phyloP scores from a whole-genome alignment of 2,329 filamentous ascomycete species.

The Aureobasidium melanogenum region DNA sequence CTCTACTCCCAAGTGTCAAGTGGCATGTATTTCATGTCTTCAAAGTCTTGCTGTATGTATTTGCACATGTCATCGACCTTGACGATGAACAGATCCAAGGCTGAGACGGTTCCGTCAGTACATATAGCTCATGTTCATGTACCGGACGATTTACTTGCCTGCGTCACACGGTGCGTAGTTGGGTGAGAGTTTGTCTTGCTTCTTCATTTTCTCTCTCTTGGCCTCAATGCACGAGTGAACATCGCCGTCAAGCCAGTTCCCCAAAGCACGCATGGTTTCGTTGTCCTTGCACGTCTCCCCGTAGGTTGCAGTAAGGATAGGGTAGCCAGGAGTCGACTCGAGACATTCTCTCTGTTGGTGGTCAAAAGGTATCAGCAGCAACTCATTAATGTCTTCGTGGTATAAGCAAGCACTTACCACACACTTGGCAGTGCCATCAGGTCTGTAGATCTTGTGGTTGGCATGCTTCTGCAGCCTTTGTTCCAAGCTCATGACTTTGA shows the following conservation, averaged over 20 bases:
- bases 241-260: neutral
- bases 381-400: neutral
- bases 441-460: neutral
- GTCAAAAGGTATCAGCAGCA: neutral
- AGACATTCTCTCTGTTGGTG: neutral
- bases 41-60: neutral
- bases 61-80: neutral
- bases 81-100: neutral
- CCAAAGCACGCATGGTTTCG: neutral
- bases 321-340: neutral
- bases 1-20: neutral
- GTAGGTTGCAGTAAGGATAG: neutral
- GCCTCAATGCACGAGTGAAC: neutral
- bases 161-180: neutral
- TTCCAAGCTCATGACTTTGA: neutral
- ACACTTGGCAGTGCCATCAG: neutral
- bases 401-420: neutral
- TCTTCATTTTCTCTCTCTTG: neutral
- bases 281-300: neutral
- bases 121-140: too few species aligned
- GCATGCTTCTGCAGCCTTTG: neutral
- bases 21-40: neutral
- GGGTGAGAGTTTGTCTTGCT: neutral
- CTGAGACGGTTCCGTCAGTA: neutral
- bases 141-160: neutral